Evolutionary conservation across 352 stramenopile genomes (phyloP), one percentile per base, ranked within the genome.

Genomic region (Pythium diclinum): DNA sequence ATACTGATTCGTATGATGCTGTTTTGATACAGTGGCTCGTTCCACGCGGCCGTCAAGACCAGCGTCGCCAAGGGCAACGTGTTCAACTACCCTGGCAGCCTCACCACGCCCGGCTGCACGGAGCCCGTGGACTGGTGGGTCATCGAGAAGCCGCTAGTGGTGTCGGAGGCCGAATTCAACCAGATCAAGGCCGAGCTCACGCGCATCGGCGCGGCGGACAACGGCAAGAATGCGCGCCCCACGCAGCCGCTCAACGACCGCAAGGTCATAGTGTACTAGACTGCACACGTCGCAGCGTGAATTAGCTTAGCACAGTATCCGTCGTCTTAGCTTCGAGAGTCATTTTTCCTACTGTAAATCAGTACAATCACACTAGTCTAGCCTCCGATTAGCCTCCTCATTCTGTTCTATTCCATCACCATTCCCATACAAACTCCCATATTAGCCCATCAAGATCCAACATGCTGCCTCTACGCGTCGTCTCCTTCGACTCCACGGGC

Each of bases 41-140:
- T 61, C 51, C 21, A 47, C 30, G 11, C 51, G 14, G 38, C 55
- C 17, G 7, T 61, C 17, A n/a, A 32, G 3, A 61, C 54, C 10
- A 58, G 49, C n/a, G 48, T 61, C 19, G 58, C 48, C 21, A 46
- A 14, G 11, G 38, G 73, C 34, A 65, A 49, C 13, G 48, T 81
- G 16, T 87, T 72, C 67, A 91, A 91, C 72, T 91, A 91, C 75
- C 58, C 76, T 0, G 82, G 82, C n/a, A 89, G 82, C 19, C 70
- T 88, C 16, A 91, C 79, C 19, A 87, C 76, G 1, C 82, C 82
- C 0, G 57, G 44, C 13, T 91, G 82, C 34, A 58, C 67, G 46
- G 82, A 89, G 59, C 78, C 59, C 44, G 82, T 77, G 1, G 72
- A 87, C 60, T 91, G 82, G 82, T 91, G 79, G 78, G 73, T 91